phyloP scores from a whole-genome alignment of 148 eudicot genomes.

The Polygonum aviculare region DNA sequence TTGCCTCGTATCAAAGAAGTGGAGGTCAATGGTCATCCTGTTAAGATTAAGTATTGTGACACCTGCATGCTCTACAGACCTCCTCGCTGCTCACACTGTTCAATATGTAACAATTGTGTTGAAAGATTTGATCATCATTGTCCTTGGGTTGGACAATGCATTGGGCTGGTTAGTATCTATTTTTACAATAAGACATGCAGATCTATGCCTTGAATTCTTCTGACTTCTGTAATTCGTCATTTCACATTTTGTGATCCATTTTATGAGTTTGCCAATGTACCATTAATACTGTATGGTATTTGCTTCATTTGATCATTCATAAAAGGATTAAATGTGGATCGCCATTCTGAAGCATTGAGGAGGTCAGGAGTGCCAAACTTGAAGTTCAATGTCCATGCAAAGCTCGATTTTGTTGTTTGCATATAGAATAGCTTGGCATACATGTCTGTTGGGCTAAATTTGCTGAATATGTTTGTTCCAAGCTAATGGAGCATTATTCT shows the following conservation, averaged over 20 bases:
- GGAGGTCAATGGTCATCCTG: conserved; percentile 82
- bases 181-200: background rate
- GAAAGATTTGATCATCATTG: conserved; percentile 99
- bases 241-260: background rate
- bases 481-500: too few relatives aligned
- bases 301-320: background rate
- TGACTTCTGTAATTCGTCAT: background rate
- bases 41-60: conserved; percentile 94
- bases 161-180: conserved; percentile 70
- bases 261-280: background rate
- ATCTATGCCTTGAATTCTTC: background rate
- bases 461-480: background rate
- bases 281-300: background rate
- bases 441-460: background rate
- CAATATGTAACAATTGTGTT: conserved; percentile 97
- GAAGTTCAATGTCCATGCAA: background rate
- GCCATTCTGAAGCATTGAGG: background rate
- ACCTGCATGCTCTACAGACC: conserved; percentile 99
- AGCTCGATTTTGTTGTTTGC: background rate
- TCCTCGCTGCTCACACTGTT: conserved; percentile 99
- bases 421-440: too few relatives aligned
- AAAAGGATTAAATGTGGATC: background rate
- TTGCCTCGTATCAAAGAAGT: conserved; percentile 95
- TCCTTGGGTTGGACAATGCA: conserved; percentile 99
- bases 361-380: background rate